A percentile compares a stretch with the other conserved stretches of the same genome.
Evolutionary conservation across 257 asterid genomes (phyloP).

Genomic region (Gentiana dahurica): DNA sequence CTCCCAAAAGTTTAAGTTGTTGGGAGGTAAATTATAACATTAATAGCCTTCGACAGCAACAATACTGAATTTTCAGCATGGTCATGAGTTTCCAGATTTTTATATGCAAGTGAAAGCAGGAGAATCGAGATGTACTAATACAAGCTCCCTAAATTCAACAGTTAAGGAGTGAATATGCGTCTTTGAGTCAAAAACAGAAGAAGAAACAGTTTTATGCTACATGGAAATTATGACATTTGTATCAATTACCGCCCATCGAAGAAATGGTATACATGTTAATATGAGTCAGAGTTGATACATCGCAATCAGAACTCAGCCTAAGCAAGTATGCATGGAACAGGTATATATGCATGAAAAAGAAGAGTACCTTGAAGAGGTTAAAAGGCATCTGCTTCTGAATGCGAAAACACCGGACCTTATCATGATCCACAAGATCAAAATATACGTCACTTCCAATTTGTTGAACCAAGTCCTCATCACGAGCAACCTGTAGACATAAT

Average conservation of each 20-base stretch:
- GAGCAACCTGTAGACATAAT: constrained; percentile 46
- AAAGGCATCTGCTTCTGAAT: constrained; percentile 67
- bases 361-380: constrained; percentile 51
- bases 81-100: too few species aligned
- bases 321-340: too few species aligned
- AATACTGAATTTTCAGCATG: too few species aligned
- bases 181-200: neutral
- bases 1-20: too few species aligned
- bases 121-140: too few species aligned
- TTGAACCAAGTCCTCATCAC: constrained; percentile 53
- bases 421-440: constrained; percentile 88
- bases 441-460: constrained; percentile 69
- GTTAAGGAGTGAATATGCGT: neutral
- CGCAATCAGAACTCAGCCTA: neutral
- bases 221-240: neutral
- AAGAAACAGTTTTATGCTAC: neutral
- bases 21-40: too few species aligned
- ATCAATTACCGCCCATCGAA: neutral
- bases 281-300: neutral
- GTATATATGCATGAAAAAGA: too few species aligned
- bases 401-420: constrained; percentile 64
- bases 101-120: too few species aligned
- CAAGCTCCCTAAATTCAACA: too few species aligned
- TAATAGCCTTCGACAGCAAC: too few species aligned
- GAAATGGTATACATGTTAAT: neutral